Conservation (phyloP, 371 early-diverging fungal species). For the Syncephalastrum contaminatum region DNA sequence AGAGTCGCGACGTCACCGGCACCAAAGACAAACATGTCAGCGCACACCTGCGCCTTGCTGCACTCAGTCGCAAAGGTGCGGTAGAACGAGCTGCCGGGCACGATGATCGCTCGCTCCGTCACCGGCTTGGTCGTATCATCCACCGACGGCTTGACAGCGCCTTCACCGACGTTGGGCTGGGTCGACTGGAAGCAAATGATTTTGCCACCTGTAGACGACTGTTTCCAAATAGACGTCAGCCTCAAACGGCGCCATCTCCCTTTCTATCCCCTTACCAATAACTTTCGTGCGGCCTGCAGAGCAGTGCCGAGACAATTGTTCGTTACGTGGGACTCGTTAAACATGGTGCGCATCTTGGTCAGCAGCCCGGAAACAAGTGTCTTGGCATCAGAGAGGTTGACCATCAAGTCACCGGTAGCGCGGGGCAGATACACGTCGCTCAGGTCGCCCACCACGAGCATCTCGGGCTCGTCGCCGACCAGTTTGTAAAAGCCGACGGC, state of each 20-base stretch:
- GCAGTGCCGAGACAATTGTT: slow-evolving; percentile 74
- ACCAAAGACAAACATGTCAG: slow-evolving; percentile 85
- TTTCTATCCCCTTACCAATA: slow-evolving; percentile 51
- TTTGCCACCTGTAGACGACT: slow-evolving; percentile 81
- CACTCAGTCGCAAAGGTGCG: slow-evolving; percentile 81
- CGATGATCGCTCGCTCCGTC: slow-evolving; percentile 50
- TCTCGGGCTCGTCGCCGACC: slow-evolving; percentile 71
- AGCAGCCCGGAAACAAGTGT: slow-evolving; percentile 59
- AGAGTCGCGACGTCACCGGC: slow-evolving; percentile 80
- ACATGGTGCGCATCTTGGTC: slow-evolving; percentile 63
- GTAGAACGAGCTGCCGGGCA: slow-evolving; percentile 73
- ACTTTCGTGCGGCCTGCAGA: slow-evolving; percentile 70
- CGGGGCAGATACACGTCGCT: slow-evolving; percentile 74
- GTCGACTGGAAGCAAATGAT: slow-evolving; percentile 70
- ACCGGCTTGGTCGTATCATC: slow-evolving; percentile 58
- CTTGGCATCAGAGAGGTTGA: slow-evolving; percentile 70
- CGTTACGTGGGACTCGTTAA: slow-evolving; percentile 47
- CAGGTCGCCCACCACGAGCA: slow-evolving; percentile 78
- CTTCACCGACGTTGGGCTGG: slow-evolving; percentile 69
- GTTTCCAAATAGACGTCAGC: not conserved
- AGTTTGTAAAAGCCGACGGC: slow-evolving; percentile 79
- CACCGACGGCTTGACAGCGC: slow-evolving; percentile 58
- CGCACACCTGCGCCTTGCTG: slow-evolving; percentile 73
- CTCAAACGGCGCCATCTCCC: no score
- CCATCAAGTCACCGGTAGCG: slow-evolving; percentile 73